Evolutionary conservation across 169 alveolate species (phyloP), one percentile per base, ranked within the genome.

Genomic region (Plasmodium adleri): DNA sequence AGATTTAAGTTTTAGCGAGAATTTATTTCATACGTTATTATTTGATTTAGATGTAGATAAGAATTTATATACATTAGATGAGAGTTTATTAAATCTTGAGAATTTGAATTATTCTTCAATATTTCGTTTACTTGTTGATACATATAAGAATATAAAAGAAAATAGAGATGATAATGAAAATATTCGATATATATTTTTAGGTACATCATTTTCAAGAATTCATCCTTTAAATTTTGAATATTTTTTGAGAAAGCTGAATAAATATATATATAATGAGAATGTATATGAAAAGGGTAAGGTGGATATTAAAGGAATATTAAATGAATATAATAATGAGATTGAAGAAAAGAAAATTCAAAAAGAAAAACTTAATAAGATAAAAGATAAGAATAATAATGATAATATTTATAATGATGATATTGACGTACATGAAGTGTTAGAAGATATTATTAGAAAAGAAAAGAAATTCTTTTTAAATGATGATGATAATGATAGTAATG

Each of bases 181-280:
- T 52, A 86, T 86, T 71, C 64, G 87, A 15, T 86, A 86, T 43
- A 52, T 86, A 39, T 71, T 72, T 39, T 22, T 86, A 13, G 64
- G 67, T 13, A 45, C 74, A 1, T 3, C 88, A 15, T 72, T 32
- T 22, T 49, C 92, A 6, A 28, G 92, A 15, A 43, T 86, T 6
- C 86, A 86, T 39, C 92, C 92, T 2, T 52, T 72, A 24, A 86
- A 86, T 50, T 39, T 86, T 22, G 92, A 86, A 24, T 74, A 24
- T 7, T 67, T 86, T 0, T 39, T 86, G 43, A 17, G 86, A 43
- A 86, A 72, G 24, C 22, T 86, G 3, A 32, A 86, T 20, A 86
- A 86, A n/a, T 86, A 86, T 49, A 71, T 86, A 45, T 86, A 86
- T 22, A 72, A 86, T 74, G 76, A 54, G 28, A 6, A 24, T 0